Evolutionary conservation across 2,329 filamentous ascomycete genomes (phyloP), one percentile per base, ranked within the genome.

Genomic region (Dryadomyces quercus-mongolicae): DNA sequence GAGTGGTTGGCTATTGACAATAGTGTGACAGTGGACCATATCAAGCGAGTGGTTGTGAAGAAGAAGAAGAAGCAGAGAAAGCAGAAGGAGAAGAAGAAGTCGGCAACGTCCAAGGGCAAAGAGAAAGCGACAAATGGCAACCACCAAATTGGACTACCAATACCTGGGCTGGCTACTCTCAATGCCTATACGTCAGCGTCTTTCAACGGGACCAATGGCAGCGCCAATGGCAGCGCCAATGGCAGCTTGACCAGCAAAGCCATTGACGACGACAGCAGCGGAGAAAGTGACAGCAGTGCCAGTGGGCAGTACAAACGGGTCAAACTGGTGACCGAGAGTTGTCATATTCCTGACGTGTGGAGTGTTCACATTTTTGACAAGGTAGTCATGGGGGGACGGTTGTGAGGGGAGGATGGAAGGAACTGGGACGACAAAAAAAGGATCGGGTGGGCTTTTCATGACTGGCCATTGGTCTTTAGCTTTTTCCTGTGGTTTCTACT

Each of bases 311-410:
- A 60, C 60, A 53, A 25, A 2, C 43, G 5, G 3, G 51, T 63
- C 38, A 71, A 66, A 57, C 62, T 74, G 7, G 67, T 72, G 56
- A 65, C 68, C 8, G 70, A 73, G 18, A 64, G 63, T 3, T 60
- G 72, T 9, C 63, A 64, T 7, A 75, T 75, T 57, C 71, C 69
- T 50, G 72, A 77, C 48, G 65, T 75, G 6, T 65, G 58, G 58
- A 77, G 71, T 0, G 70, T 81, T 40, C 71, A 70, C 57, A 81
- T 83, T 51, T 83, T 82, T 58, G 71, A 77, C 60, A 81, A 80
- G 64, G 77, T 81, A 61, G 65, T 82, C 50, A 68, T 74, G 36
- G 59, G 59, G 21, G 74, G 73, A 2, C 64, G 68, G 21, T 60
- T 77, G 31, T 76, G 57, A 4, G 21, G 16, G 7, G n/a, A 12